Percentiles rank a stretch among this genome's conserved stretches.
These are phyloP conservation scores for Colletotrichum cordylinicola DNA, from an alignment of 2,329 filamentous ascomycete species.

Conservation along the genomic window DNA sequence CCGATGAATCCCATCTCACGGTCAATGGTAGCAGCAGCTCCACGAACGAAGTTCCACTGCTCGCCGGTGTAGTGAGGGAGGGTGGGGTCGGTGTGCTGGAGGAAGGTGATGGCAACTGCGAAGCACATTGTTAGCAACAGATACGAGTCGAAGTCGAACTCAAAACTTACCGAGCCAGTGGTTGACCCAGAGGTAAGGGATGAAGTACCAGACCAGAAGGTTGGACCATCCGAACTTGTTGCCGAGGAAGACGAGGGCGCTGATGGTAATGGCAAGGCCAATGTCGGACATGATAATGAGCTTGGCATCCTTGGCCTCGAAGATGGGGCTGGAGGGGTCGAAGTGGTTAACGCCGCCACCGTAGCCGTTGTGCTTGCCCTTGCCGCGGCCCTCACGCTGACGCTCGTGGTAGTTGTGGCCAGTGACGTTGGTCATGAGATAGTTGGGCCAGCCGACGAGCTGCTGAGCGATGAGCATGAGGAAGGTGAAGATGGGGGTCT, in stretches of 20 bases:
- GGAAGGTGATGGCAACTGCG: conserved; percentile 91
- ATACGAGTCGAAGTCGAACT: neutral
- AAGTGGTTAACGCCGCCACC: conserved; percentile 93
- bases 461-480: conserved; percentile 81
- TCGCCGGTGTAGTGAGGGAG: conserved; percentile 90
- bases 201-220: conserved; percentile 91
- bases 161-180: conserved; percentile 89
- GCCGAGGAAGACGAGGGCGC: conserved; percentile 71
- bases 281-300: conserved; percentile 87
- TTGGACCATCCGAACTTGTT: conserved; percentile 84
- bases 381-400: conserved; percentile 91
- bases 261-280: conserved; percentile 70
- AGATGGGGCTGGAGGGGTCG: conserved; percentile 84
- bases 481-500: conserved; percentile 87
- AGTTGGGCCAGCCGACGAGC: conserved; percentile 90
- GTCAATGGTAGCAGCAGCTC: conserved; percentile 94
- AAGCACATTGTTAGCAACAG: neutral
- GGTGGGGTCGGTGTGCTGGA: conserved; percentile 95
- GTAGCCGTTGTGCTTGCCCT: conserved; percentile 87
- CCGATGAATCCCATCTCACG: conserved; percentile 97
- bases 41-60: conserved; percentile 92
- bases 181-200: conserved; percentile 98
- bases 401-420: conserved; percentile 94
- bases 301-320: conserved; percentile 88
- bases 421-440: conserved; percentile 90